Percentiles rank a stretch among this genome's conserved stretches.
Conservation (phyloP, 768 basidiomycete genomes). For the Paxillus rubicundulus region DNA sequence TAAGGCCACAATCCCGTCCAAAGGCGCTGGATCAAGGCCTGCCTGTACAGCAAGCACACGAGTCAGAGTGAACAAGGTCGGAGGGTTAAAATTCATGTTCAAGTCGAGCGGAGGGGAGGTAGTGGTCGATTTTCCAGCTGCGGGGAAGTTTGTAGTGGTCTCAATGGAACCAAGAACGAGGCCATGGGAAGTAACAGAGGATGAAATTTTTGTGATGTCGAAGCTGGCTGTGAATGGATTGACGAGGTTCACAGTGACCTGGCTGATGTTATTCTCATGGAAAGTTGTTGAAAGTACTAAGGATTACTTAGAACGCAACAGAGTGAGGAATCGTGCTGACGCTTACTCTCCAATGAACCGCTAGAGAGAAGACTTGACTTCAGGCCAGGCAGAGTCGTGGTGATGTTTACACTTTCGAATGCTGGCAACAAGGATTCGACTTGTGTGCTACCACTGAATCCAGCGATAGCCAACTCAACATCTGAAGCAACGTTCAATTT, state of each 20-base stretch:
- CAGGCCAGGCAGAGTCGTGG: slow-evolving; percentile 57
- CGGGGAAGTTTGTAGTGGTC: slow-evolving; percentile 47
- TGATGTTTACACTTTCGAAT: slow-evolving; percentile 57
- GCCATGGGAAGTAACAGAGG: slow-evolving; percentile 60
- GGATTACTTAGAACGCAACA: not conserved
- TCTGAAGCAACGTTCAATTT: slow-evolving; percentile 34
- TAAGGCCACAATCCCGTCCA: slow-evolving; percentile 63
- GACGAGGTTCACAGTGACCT: slow-evolving; percentile 56
- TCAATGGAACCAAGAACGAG: slow-evolving; percentile 62
- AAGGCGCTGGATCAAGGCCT: slow-evolving; percentile 53
- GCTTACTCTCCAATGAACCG: slow-evolving; percentile 52
- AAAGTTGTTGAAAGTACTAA: slow-evolving; percentile 66
- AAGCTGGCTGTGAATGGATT: slow-evolving; percentile 69
- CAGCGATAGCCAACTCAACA: slow-evolving; percentile 53
- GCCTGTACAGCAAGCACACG: slow-evolving; percentile 65
- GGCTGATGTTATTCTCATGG: slow-evolving; percentile 56
- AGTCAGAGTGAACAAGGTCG: slow-evolving; percentile 67
- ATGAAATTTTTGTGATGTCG: slow-evolving; percentile 54
- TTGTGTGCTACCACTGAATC: slow-evolving; percentile 58
- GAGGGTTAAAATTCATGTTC: slow-evolving; percentile 66
- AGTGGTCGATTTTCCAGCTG: slow-evolving; percentile 52
- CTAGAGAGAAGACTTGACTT: slow-evolving; percentile 53
- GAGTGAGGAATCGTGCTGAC: not conserved
- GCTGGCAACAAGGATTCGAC: slow-evolving; percentile 58
- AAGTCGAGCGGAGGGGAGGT: slow-evolving; percentile 57